These are phyloP conservation scores for Boletus tomentosulus DNA, from an alignment of 768 basidiomycete species.

Conservation along the genomic window DNA sequence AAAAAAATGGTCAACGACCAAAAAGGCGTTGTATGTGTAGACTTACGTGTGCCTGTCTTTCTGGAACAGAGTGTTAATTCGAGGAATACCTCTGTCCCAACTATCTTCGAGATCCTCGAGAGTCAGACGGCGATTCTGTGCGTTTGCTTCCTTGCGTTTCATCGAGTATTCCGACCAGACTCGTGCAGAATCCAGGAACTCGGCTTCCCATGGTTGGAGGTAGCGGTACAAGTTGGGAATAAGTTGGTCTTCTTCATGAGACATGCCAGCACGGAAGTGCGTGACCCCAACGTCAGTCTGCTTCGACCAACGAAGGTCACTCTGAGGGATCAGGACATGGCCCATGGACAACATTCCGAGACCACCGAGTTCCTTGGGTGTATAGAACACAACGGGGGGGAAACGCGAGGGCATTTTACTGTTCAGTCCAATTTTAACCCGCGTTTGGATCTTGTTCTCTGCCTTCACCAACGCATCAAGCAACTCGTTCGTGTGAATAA, in stretches of 20 bases:
- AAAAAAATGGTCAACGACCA: neutral
- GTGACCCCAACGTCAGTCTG: constrained; percentile 97
- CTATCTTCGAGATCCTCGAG: constrained; percentile 97
- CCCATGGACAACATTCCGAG: constrained; percentile 99
- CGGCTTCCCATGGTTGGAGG: constrained; percentile 95
- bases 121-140: constrained; percentile 94
- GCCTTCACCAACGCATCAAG: constrained; percentile 96
- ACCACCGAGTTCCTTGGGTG: constrained; percentile 97
- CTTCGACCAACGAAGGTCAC: constrained; percentile 95
- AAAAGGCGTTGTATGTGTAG: neutral
- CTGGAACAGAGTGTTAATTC: constrained; percentile 99
- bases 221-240: constrained; percentile 98
- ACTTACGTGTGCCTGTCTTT: constrained; percentile 90
- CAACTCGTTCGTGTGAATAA: constrained; percentile 95
- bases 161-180: constrained; percentile 99
- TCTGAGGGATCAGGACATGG: constrained; percentile 96
- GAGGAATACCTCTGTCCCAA: constrained; percentile 97
- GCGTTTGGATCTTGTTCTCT: constrained; percentile 99
- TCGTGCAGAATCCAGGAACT: constrained; percentile 96
- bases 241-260: constrained; percentile 89
- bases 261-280: constrained; percentile 99
- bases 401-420: constrained; percentile 99
- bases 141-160: constrained; percentile 99
- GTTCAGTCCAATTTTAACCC: constrained; percentile 99
- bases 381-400: constrained; percentile 95